Conservation (phyloP, 2,329 filamentous ascomycete species). For the Colletotrichum karsti region DNA sequence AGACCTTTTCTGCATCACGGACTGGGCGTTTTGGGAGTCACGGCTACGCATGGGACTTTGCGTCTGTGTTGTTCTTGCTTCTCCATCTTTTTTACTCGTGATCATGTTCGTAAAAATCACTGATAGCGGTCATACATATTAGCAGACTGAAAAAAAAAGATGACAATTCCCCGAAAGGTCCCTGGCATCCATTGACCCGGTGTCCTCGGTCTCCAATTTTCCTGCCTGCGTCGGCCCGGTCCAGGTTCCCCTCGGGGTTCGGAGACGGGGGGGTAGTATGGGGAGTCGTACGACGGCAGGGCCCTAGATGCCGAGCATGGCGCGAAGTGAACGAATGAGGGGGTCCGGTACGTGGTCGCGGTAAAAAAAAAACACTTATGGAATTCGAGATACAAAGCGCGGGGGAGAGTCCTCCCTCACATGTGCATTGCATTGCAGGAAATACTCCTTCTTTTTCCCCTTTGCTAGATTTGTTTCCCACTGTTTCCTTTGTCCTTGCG, state of each 20-base stretch:
- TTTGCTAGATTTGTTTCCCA: neutral
- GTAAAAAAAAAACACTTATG: neutral
- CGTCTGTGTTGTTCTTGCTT: neutral
- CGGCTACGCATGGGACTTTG: neutral
- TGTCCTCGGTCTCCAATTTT: neutral
- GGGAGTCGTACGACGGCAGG: constrained; percentile 24
- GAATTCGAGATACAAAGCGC: neutral
- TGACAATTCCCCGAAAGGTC: neutral
- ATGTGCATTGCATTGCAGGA: neutral
- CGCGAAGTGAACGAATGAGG: neutral
- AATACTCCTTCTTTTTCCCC: neutral
- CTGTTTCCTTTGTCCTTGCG: neutral
- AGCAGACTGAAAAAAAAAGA: neutral
- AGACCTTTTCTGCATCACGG: constrained; percentile 10
- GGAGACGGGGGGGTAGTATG: constrained; percentile 11
- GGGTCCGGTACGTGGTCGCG: neutral
- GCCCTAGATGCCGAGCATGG: constrained; percentile 1
- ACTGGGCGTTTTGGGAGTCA: constrained; percentile 8
- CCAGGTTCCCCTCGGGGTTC: constrained; percentile 17
- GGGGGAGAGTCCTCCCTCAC: neutral
- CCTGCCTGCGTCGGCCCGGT: neutral
- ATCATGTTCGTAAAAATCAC: too few species aligned
- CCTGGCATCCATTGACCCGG: constrained; percentile 10
- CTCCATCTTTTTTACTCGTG: neutral
- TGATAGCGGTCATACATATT: too few species aligned